phyloP scores from a whole-genome alignment of 2,329 filamentous ascomycete species.

The Elsinoe ampelina region DNA sequence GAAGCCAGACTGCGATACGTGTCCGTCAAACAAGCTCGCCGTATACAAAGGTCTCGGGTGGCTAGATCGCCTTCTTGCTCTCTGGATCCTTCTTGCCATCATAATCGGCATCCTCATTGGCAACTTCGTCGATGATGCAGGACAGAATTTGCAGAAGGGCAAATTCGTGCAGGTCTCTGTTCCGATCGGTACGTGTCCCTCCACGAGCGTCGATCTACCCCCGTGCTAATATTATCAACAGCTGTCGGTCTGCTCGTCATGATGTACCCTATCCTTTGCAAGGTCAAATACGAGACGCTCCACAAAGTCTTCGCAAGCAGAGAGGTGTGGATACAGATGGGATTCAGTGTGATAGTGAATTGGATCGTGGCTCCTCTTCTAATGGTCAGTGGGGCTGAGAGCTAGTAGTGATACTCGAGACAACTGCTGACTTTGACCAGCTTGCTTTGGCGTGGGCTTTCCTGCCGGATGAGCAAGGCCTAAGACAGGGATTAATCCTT shows the following conservation, averaged over 20 bases:
- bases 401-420: neutral
- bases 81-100: slow-evolving; percentile 72
- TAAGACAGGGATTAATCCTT: slow-evolving; percentile 59
- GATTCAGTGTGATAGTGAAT: slow-evolving; percentile 66
- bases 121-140: slow-evolving; percentile 60
- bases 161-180: slow-evolving; percentile 62
- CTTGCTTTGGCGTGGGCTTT: slow-evolving; percentile 56
- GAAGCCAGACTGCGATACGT: neutral
- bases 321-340: slow-evolving; percentile 68
- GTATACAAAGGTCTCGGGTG: slow-evolving; percentile 34
- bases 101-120: slow-evolving; percentile 63
- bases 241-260: slow-evolving; percentile 75
- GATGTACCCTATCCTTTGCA: slow-evolving; percentile 92
- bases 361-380: slow-evolving; percentile 75
- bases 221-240: neutral
- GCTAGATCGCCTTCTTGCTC: slow-evolving; percentile 37
- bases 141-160: slow-evolving; percentile 56
- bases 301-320: slow-evolving; percentile 54
- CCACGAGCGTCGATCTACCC: neutral
- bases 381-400: slow-evolving; percentile 48
- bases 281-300: slow-evolving; percentile 68
- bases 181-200: slow-evolving; percentile 47
- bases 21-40: slow-evolving; percentile 11
- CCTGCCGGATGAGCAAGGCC: slow-evolving; percentile 38
- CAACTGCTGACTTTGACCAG: neutral